Conservation (phyloP, 306 rosid species). For the cucumber (Cucumis sativus) region Cucumber_9930_V3 NC_026658.2:23078501-23079000, state of each 20-base stretch:
- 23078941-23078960: conserved; percentile 23
- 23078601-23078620: no score
- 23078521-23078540: not conserved
- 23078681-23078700: no score
- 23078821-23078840: not conserved
- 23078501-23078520: not conserved
- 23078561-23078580: no score
- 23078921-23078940: conserved; percentile 16
- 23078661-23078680: no score
- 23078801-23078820: conserved; percentile 11
- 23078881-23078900: conserved; percentile 15
- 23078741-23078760: not conserved
- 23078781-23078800: conserved; percentile 3
- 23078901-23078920: not conserved
- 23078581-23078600: no score
- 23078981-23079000: conserved; percentile 27
- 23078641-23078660: no score
- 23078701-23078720: not conserved
- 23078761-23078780: not conserved
- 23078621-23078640: no score
- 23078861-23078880: not conserved
- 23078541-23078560: not conserved
- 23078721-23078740: not conserved
- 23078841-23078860: not conserved
- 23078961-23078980: conserved; percentile 28